These are phyloP conservation scores for Serpula lacrymans DNA, from an alignment of 768 basidiomycete species.

Conservation along the genomic window DNA sequence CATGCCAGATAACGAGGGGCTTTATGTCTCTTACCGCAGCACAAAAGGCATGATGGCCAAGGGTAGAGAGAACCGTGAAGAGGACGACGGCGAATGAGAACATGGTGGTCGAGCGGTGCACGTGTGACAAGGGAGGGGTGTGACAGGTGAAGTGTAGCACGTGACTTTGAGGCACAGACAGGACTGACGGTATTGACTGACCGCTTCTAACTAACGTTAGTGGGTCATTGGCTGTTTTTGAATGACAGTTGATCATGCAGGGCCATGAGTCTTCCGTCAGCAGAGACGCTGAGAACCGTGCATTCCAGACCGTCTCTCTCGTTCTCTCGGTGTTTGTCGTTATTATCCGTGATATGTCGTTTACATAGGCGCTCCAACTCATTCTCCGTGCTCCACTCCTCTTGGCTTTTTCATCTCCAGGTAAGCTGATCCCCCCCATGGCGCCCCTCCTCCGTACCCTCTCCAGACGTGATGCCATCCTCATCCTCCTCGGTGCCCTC, in stretches of 20 bases:
- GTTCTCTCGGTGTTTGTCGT: conserved; percentile 7
- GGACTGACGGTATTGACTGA: too few species aligned
- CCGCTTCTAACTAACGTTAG: too few species aligned
- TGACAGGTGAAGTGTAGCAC: too few species aligned
- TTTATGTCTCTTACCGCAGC: conserved; percentile 25
- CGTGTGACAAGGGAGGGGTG: too few species aligned
- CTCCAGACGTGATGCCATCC: conserved; percentile 54
- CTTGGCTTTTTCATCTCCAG: conserved; percentile 1
- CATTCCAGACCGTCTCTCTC: too few species aligned
- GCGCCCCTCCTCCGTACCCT: conserved; percentile 38
- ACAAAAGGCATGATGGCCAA: conserved; percentile 11
- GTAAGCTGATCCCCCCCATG: too few species aligned
- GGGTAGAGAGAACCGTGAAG: conserved; percentile 9
- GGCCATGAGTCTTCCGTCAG: too few species aligned
- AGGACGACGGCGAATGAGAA: conserved; percentile 10
- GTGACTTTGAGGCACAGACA: too few species aligned
- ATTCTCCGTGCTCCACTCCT: too few species aligned
- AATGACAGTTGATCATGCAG: too few species aligned
- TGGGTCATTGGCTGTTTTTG: too few species aligned
- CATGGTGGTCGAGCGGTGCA: conserved; percentile 9
- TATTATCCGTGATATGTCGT: conserved; percentile 1
- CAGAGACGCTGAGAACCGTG: too few species aligned
- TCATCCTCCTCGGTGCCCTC: conserved; percentile 55
- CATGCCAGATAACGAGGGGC: conserved; percentile 77
- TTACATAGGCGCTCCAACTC: neutral